Base-by-base conservation (phyloP, 352 stramenopile species). In the Phytophthora fragariaefolia region DNA sequence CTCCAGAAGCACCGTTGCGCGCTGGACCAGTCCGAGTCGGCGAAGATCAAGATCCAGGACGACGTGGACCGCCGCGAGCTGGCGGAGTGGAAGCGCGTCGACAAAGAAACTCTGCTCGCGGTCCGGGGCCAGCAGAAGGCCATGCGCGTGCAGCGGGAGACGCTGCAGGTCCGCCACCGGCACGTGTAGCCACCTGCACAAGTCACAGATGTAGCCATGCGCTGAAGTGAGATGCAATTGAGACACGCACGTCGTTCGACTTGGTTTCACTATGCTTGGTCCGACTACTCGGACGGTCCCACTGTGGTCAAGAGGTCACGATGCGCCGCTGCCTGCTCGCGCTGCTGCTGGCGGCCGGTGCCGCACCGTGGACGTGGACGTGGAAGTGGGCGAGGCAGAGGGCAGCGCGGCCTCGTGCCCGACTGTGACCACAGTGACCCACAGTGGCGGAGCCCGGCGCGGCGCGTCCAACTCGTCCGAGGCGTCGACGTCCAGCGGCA, bases 21-120 rank as follows among this genome's bases (percentile, higher is more conserved):
- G 6, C 46, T 91, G 18, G 82, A 91, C 38, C 79, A 85, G 26
- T 75, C 78, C n/a, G 81, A 90, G 27, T 76, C 74, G 27, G 79
- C 77, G 24, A 77, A 89, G 54, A 63, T 91, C 18, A 60, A 73
- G 22, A 47, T 68, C 45, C 76, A 87, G 42, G 68, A 66, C 3
- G 69, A 71, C 12, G 66, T 53, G 5, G 80, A 90, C 30, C 59
- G 61, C 0, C 43, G 73, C 4, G 63, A 76, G 27, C 23, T 57
- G 5, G 52, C 38, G n/a, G 69, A 80, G 53, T 43, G 56, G 15
- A 74, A 80, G 56, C 63, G 63, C 20, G 32, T 58, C 13, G 71
- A 80, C 17, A 83, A 81, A 17, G 71, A 81, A 38, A 49, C 66
- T 38, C 63, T 91, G 26, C 70, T 82, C 0, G 58, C 58, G 15